Evolutionary conservation across 305 asterid species (phyloP).

Genomic region (Solanum aculeatissimum): DNA sequence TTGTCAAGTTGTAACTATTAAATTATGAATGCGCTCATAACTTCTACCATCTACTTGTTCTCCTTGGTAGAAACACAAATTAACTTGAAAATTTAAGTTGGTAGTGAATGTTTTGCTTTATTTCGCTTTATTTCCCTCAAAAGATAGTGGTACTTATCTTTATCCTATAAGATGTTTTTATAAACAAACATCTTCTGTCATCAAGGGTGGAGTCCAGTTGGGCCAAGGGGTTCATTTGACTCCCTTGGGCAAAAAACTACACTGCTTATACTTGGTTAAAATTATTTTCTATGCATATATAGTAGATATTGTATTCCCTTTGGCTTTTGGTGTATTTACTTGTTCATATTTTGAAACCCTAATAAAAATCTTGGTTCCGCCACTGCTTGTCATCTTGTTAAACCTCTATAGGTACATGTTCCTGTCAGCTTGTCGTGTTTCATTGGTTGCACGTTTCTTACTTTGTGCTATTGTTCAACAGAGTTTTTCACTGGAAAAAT

Average conservation of each 20-base stretch:
- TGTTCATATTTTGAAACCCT: neutral
- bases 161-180: neutral
- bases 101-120: neutral
- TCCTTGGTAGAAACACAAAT: too few relatives aligned
- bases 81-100: neutral
- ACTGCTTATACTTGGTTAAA: neutral
- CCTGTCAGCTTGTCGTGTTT: neutral
- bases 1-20: neutral
- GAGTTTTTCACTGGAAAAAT: too few relatives aligned
- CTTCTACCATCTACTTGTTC: neutral
- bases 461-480: too few relatives aligned
- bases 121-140: neutral
- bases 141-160: neutral
- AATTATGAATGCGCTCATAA: neutral
- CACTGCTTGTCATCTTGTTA: neutral
- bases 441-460: too few relatives aligned
- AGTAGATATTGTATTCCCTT: neutral
- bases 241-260: neutral
- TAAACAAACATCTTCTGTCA: neutral
- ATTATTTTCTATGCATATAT: neutral
- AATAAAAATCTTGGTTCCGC: neutral
- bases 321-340: neutral
- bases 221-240: neutral
- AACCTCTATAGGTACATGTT: neutral
- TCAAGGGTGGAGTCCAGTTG: neutral